Percentiles rank a stretch among this genome's conserved stretches.
Conservation (phyloP, 257 asterid genomes). For the Solanum infundibuliforme region DNA sequence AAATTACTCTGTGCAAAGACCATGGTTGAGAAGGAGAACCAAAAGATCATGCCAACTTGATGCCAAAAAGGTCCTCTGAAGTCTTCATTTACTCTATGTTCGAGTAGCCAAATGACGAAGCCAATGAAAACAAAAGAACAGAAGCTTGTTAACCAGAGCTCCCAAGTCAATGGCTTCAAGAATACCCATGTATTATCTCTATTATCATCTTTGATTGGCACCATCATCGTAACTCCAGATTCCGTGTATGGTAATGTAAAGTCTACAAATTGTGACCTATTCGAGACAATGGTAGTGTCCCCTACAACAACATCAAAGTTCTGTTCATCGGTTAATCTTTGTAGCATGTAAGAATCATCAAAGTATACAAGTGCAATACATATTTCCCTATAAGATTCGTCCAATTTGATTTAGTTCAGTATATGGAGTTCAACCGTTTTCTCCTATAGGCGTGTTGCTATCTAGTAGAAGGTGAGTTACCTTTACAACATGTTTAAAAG, state of each 20-base stretch:
- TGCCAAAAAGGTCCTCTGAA: conserved; percentile 22
- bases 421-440: no score
- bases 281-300: conserved; percentile 35
- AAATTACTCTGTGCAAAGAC: conserved; percentile 13
- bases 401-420: no score
- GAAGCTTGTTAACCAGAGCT: conserved; percentile 33
- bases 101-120: conserved; percentile 35
- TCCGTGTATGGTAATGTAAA: conserved; percentile 46
- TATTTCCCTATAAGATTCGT: background rate
- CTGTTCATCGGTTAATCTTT: background rate
- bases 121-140: conserved; percentile 29
- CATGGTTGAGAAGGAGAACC: conserved; percentile 12
- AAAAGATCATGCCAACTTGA: conserved; percentile 11
- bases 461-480: no score
- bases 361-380: background rate
- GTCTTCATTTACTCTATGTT: conserved; percentile 33
- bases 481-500: no score
- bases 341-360: background rate
- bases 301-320: conserved; percentile 24
- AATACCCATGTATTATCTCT: conserved; percentile 26
- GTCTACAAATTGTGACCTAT: conserved; percentile 37
- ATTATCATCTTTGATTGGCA: conserved; percentile 10
- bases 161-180: conserved; percentile 40
- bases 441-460: no score
- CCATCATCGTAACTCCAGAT: conserved; percentile 36